Percentiles rank a stretch among this genome's conserved stretches.
Evolutionary conservation across 148 eudicot species (phyloP).

Genomic region (Vaccinium corymbosum): DNA sequence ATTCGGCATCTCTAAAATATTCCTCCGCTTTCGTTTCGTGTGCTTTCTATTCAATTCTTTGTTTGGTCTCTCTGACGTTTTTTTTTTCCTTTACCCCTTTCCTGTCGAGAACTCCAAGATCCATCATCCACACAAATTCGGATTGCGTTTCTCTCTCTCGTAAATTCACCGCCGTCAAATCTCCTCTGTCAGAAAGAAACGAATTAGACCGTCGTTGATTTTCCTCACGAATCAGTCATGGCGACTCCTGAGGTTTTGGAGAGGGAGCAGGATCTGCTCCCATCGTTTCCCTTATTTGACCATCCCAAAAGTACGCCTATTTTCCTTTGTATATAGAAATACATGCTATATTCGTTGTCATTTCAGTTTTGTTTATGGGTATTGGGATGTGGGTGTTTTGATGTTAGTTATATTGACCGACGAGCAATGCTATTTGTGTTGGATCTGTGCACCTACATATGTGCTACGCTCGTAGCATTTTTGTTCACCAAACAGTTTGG

Average conservation of each 20-base stretch:
- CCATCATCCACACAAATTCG: neutral
- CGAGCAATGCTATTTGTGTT: too few species aligned
- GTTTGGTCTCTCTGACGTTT: neutral
- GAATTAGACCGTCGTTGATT: neutral
- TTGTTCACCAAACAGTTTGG: neutral
- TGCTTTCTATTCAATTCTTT: too few species aligned
- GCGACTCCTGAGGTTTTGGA: slow-evolving; percentile 46
- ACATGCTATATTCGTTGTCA: neutral
- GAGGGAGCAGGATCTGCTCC: slow-evolving; percentile 47
- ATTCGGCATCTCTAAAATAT: too few species aligned
- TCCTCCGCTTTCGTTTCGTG: too few species aligned
- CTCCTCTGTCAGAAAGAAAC: neutral
- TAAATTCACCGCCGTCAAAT: neutral
- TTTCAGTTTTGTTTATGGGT: neutral
- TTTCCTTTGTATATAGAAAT: too few species aligned
- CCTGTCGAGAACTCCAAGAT: too few species aligned
- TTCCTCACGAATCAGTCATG: slow-evolving; percentile 34
- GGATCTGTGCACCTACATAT: too few species aligned
- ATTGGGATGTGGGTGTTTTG: neutral
- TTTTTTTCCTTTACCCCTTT: too few species aligned
- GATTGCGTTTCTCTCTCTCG: neutral
- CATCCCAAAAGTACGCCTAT: slow-evolving; percentile 38
- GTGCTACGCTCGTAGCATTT: too few species aligned
- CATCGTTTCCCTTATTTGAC: slow-evolving; percentile 55
- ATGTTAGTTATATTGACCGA: neutral